These are phyloP conservation scores for Cystobasidium sp. DNA, from an alignment of 1,284 basidiomycete genomes.

Conservation along the genomic window DNA sequence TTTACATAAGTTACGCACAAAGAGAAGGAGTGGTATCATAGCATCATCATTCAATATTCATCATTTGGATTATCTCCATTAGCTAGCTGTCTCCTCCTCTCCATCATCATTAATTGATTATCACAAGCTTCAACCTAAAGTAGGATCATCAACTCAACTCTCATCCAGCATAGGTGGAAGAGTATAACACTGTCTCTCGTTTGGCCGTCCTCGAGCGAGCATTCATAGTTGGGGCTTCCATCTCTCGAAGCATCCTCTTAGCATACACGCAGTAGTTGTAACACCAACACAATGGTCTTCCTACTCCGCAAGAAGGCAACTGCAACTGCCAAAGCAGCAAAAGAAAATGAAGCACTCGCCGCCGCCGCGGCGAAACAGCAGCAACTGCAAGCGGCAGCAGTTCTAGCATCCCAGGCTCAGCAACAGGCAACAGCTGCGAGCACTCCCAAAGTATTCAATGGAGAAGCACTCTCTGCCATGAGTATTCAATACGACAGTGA, in stretches of 20 bases:
- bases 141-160: no score
- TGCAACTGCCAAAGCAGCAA: slow-evolving; percentile 6
- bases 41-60: no score
- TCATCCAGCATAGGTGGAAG: no score
- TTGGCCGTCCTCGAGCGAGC: neutral
- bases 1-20: no score
- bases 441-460: slow-evolving; percentile 11
- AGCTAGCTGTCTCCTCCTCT: no score
- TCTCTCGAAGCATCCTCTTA: neutral
- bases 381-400: slow-evolving; percentile 14
- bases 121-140: no score
- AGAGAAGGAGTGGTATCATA: no score
- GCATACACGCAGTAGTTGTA: neutral
- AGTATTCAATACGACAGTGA: slow-evolving; percentile 39
- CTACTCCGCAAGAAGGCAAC: slow-evolving; percentile 40
- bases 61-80: no score
- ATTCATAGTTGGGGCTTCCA: neutral
- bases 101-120: no score
- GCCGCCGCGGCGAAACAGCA: neutral
- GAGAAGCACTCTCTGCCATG: slow-evolving; percentile 39
- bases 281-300: slow-evolving; percentile 15
- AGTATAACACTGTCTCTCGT: no score
- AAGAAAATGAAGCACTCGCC: slow-evolving; percentile 9
- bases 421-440: neutral
- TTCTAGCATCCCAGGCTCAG: neutral